These are phyloP conservation scores for Piloderma croceum DNA, from an alignment of 768 basidiomycete genomes.

Conservation along the genomic window DNA sequence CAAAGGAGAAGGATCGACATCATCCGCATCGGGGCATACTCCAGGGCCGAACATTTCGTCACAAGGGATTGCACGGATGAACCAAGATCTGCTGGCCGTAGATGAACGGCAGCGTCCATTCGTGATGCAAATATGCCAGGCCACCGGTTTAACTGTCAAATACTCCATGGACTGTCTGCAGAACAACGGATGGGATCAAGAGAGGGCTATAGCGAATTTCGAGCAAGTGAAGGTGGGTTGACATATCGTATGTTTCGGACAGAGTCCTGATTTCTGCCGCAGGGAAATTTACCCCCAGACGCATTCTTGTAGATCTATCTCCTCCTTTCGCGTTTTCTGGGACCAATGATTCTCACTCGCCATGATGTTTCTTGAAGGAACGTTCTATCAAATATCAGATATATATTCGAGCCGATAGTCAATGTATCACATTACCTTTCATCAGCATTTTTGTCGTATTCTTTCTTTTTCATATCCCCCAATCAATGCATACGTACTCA, in stretches of 20 bases:
- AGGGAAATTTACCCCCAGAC: slow-evolving; percentile 49
- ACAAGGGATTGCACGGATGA: slow-evolving; percentile 8
- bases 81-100: slow-evolving; percentile 40
- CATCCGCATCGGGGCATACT: slow-evolving; percentile 21
- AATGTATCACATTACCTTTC: too few species aligned
- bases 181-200: slow-evolving; percentile 81
- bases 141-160: slow-evolving; percentile 73
- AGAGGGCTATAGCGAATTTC: slow-evolving; percentile 78
- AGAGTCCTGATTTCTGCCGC: not conserved
- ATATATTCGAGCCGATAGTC: too few species aligned
- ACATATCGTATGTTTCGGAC: slow-evolving; percentile 1
- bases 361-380: too few species aligned
- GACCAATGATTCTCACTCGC: too few species aligned
- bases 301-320: slow-evolving; percentile 53
- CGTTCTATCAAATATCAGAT: too few species aligned
- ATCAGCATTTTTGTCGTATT: too few species aligned
- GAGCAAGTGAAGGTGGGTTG: slow-evolving; percentile 75
- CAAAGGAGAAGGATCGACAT: slow-evolving; percentile 23
- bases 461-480: too few species aligned
- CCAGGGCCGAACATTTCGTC: slow-evolving; percentile 21
- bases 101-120: slow-evolving; percentile 66
- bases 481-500: too few species aligned
- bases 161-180: slow-evolving; percentile 82
- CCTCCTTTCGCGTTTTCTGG: too few species aligned
- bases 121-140: slow-evolving; percentile 62